phyloP scores from a whole-genome alignment of 768 basidiomycete species.

The Suillus plorans region DNA sequence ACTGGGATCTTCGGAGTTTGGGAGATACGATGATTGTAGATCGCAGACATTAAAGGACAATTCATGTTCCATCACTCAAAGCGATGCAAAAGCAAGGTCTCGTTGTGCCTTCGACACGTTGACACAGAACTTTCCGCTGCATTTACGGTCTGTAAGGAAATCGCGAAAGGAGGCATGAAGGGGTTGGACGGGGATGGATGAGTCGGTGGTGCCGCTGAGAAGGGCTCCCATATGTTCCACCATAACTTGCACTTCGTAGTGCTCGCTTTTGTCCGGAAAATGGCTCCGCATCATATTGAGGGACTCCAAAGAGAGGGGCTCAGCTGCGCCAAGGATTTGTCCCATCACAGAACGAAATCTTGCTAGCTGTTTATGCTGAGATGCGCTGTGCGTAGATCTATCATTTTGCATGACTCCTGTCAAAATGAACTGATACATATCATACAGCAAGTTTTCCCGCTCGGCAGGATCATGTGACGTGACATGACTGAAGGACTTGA shows the following conservation, averaged over 20 bases:
- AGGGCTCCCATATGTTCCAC: neutral
- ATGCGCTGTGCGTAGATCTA: neutral
- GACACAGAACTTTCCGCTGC: neutral
- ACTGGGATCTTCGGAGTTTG: neutral
- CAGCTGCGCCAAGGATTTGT: neutral
- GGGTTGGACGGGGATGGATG: neutral
- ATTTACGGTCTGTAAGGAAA: neutral
- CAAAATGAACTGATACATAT: neutral
- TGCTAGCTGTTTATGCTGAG: neutral
- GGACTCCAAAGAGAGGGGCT: neutral
- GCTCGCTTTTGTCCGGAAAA: neutral
- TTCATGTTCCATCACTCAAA: neutral
- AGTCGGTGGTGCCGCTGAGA: neutral
- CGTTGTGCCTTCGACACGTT: neutral
- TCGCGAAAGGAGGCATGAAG: neutral
- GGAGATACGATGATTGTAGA: neutral
- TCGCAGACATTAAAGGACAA: neutral
- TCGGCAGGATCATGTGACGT: neutral
- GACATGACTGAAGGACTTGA: neutral
- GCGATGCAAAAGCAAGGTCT: neutral
- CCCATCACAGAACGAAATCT: neutral
- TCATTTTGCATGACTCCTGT: neutral
- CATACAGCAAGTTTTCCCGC: neutral
- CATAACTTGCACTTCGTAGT: neutral
- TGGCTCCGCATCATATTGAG: neutral